phyloP scores from a whole-genome alignment of 148 eudicot species.

The Rhododendron henanense region DNA sequence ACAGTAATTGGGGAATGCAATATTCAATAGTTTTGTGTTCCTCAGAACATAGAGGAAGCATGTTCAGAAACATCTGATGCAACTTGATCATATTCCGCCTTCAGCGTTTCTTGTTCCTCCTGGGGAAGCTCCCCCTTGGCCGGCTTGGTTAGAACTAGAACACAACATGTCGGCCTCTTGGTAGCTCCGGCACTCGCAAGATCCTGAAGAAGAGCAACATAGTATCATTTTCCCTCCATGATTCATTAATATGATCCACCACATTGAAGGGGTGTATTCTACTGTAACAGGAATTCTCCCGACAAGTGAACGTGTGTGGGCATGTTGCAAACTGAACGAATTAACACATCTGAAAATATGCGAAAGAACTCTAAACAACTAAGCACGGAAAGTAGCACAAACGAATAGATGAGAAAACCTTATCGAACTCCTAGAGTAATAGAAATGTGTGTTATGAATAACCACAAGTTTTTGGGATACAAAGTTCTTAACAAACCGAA shows the following conservation, averaged over 20 bases:
- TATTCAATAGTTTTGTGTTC: not conserved
- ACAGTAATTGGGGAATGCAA: not conserved
- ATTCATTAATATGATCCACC: not conserved
- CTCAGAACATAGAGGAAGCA: slow-evolving; percentile 54
- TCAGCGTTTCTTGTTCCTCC: slow-evolving; percentile 65
- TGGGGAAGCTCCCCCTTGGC: slow-evolving; percentile 67
- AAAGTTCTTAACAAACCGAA: too few species aligned
- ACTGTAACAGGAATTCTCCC: not conserved
- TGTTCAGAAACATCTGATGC: slow-evolving; percentile 58
- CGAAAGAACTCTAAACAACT: too few species aligned
- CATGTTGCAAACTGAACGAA: not conserved
- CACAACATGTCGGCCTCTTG: slow-evolving; percentile 96
- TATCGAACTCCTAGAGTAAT: too few species aligned
- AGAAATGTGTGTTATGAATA: too few species aligned
- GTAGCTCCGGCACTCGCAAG: slow-evolving; percentile 95
- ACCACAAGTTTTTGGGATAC: too few species aligned
- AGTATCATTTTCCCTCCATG: not conserved
- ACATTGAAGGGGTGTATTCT: not conserved
- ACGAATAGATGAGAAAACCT: too few species aligned
- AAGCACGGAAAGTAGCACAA: too few species aligned
- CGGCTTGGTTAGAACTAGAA: slow-evolving; percentile 77
- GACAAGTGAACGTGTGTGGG: not conserved
- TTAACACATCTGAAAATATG: too few species aligned
- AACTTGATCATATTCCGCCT: slow-evolving; percentile 65
- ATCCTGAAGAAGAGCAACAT: slow-evolving; percentile 48